phyloP scores from a whole-genome alignment of 208 protist species.

The Acanthamoeba divionensis region DNA sequence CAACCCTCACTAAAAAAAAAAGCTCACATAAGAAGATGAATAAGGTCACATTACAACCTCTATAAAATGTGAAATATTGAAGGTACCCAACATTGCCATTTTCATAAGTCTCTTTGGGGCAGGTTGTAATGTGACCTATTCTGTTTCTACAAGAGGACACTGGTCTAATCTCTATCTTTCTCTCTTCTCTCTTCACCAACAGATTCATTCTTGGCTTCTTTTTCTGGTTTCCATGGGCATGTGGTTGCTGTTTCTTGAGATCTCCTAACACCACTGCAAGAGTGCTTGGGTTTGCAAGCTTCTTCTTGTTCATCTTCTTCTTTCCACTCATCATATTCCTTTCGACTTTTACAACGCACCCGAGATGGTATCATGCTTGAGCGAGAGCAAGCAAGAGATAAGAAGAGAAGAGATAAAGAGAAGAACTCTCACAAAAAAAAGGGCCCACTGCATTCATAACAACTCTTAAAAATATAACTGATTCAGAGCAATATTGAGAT shows the following conservation, averaged over 20 bases:
- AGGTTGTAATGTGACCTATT: no score
- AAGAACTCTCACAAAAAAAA: no score
- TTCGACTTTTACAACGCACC: not conserved
- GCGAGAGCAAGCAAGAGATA: no score
- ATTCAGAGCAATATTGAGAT: no score
- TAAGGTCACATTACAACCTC: not conserved
- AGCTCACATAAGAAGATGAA: not conserved
- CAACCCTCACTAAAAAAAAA: not conserved
- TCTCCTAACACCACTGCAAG: not conserved
- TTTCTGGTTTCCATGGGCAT: not conserved
- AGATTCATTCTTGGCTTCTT: conserved; percentile 27
- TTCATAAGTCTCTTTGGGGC: no score
- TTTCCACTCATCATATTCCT: conserved; percentile 24
- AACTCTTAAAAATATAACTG: no score
- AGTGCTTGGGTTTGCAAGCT: not conserved
- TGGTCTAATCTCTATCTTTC: no score
- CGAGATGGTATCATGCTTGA: not conserved
- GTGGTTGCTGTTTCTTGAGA: conserved; percentile 6
- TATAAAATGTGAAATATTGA: not conserved
- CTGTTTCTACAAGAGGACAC: no score
- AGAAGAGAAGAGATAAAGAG: no score
- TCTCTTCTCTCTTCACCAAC: no score
- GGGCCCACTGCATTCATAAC: no score
- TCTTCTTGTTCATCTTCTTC: conserved; percentile 14
- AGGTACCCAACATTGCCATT: no score